Percentiles rank a stretch among this genome's conserved stretches.
Conservation (phyloP, 2,329 filamentous ascomycete genomes). For the Arachnomyces sp. region DNA sequence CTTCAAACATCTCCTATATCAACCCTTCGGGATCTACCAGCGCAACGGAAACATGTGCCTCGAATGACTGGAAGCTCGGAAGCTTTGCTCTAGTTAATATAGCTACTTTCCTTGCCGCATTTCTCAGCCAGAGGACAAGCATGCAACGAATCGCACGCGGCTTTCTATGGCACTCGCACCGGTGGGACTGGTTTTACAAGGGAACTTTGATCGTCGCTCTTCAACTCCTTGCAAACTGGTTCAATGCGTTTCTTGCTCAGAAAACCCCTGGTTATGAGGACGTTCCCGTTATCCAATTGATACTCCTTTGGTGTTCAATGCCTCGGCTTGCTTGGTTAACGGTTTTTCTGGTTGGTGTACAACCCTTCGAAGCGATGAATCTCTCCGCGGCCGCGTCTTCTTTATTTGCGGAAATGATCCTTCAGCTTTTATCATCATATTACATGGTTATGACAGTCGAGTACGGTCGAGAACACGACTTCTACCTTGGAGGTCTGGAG, state of each 20-base stretch:
- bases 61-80: slow-evolving; percentile 18
- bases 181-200: slow-evolving; percentile 13
- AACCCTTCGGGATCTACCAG: slow-evolving; percentile 4
- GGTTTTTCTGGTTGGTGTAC: slow-evolving; percentile 11
- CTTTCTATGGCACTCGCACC: not conserved
- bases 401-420: slow-evolving; percentile 20
- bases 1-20: slow-evolving; percentile 3
- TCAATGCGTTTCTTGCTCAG: slow-evolving; percentile 19
- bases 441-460: slow-evolving; percentile 20
- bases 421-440: slow-evolving; percentile 19
- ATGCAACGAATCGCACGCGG: slow-evolving; percentile 1
- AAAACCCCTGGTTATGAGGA: slow-evolving; percentile 16
- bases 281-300: slow-evolving; percentile 17
- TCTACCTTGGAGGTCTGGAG: slow-evolving; percentile 17
- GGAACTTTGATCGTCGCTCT: slow-evolving; percentile 17
- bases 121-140: slow-evolving; percentile 7
- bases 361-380: slow-evolving; percentile 10
- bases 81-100: slow-evolving; percentile 19
- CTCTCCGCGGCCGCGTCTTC: slow-evolving; percentile 10
- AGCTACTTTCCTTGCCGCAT: slow-evolving; percentile 14
- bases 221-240: slow-evolving; percentile 17
- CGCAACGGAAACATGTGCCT: slow-evolving; percentile 13
- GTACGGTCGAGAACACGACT: slow-evolving; percentile 22
- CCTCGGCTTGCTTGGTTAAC: slow-evolving; percentile 23
- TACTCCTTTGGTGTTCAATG: slow-evolving; percentile 26